A percentile compares a stretch with the other conserved stretches of the same genome.
These are phyloP conservation scores for Elaeis oleifera DNA, from an alignment of 202 grass and related monocot species.

Conservation along the genomic window DNA sequence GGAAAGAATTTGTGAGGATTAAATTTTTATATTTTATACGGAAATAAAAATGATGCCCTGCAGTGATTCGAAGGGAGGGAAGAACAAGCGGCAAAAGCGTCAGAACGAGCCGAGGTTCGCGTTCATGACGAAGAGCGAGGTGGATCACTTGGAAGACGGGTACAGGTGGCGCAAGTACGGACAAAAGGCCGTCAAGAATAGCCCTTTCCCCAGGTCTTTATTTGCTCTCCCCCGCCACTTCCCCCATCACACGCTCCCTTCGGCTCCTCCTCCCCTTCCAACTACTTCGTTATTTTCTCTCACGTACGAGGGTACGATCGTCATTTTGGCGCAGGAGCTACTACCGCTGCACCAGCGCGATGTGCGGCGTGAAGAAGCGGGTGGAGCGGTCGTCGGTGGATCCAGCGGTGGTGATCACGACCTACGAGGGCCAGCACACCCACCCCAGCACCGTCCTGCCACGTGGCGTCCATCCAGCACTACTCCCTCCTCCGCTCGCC, in stretches of 20 bases:
- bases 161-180: too few relatives aligned
- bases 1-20: too few relatives aligned
- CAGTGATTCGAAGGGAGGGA: background rate
- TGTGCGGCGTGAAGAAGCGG: slow-evolving; percentile 22
- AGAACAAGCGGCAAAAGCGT: slow-evolving; percentile 20
- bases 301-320: too few relatives aligned
- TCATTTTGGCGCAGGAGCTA: slow-evolving; percentile 7
- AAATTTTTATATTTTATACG: background rate
- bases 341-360: slow-evolving; percentile 21
- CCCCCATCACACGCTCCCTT: too few relatives aligned
- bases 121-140: too few relatives aligned
- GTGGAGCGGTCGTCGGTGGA: slow-evolving; percentile 21
- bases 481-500: background rate
- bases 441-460: background rate
- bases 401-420: slow-evolving; percentile 12
- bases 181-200: too few relatives aligned
- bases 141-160: too few relatives aligned
- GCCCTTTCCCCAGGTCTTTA: too few relatives aligned
- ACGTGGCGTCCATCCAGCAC: background rate
- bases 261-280: too few relatives aligned
- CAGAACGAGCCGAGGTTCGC: background rate
- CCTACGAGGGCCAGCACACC: slow-evolving; percentile 19
- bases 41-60: background rate
- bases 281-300: too few relatives aligned
- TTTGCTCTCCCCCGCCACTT: too few relatives aligned